Conservation (phyloP, 2,329 filamentous ascomycete genomes). For the Calonectria honghensis region DNA sequence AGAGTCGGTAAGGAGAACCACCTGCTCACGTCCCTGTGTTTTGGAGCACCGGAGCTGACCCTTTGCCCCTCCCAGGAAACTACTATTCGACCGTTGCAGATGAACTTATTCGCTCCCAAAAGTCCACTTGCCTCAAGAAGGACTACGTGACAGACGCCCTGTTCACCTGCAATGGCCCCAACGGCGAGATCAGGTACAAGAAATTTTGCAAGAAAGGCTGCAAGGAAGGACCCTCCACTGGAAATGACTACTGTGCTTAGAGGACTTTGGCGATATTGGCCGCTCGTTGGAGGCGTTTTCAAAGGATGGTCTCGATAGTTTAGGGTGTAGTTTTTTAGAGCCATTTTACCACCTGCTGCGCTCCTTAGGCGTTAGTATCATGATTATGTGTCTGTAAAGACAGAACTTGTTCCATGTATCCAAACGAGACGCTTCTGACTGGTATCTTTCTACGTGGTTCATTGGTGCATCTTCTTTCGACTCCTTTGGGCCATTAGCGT, state of each 20-base stretch:
- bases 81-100: slow-evolving; percentile 35
- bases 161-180: slow-evolving; percentile 29
- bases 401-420: too few relatives aligned
- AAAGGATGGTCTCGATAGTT: not conserved
- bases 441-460: too few relatives aligned
- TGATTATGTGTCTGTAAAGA: not conserved
- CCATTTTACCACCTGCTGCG: not conserved
- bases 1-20: slow-evolving; percentile 23
- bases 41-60: not conserved
- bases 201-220: slow-evolving; percentile 38
- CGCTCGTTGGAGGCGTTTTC: not conserved
- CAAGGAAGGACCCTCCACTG: not conserved
- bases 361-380: not conserved
- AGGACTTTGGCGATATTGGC: not conserved
- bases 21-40: too few relatives aligned
- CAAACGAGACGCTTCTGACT: too few relatives aligned
- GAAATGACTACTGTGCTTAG: slow-evolving; percentile 34
- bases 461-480: too few relatives aligned
- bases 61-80: not conserved
- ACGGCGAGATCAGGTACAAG: slow-evolving; percentile 38
- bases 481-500: too few relatives aligned
- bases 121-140: slow-evolving; percentile 35
- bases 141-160: slow-evolving; percentile 32
- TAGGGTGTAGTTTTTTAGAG: not conserved
- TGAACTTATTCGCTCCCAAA: slow-evolving; percentile 32